These are phyloP conservation scores for Colletotrichum sansevieriae DNA, from an alignment of 2,329 filamentous ascomycete genomes.

Conservation along the genomic window DNA sequence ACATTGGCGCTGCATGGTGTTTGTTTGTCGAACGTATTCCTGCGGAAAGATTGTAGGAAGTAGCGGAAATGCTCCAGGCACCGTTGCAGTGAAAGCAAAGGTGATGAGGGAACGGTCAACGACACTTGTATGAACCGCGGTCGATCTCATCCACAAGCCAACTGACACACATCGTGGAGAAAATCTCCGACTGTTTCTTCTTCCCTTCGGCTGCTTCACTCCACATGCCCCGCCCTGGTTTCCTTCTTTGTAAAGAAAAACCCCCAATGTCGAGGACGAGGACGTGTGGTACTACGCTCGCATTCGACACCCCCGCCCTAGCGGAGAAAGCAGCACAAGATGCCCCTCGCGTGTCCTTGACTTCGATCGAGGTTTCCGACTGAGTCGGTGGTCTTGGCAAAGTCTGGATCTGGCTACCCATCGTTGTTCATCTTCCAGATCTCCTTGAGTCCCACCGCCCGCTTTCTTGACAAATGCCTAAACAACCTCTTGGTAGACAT, in stretches of 20 bases:
- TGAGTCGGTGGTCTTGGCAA: background rate
- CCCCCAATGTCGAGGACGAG: too few species aligned
- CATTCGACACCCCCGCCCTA: too few species aligned
- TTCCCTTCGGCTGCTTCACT: background rate
- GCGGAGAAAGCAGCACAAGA: background rate
- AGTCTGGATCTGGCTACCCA: background rate
- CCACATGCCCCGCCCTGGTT: too few species aligned
- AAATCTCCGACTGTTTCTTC: background rate
- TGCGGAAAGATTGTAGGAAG: background rate
- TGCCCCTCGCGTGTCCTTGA: slow-evolving; percentile 13
- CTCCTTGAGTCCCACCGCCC: too few species aligned
- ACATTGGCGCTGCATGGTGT: background rate
- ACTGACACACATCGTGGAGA: background rate
- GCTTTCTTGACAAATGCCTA: too few species aligned
- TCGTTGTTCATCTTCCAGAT: too few species aligned
- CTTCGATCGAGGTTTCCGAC: background rate
- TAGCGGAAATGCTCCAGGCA: background rate
- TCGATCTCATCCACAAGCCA: slow-evolving; percentile 4
- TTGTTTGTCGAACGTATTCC: background rate
- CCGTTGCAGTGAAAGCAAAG: background rate
- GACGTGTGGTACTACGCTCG: too few species aligned
- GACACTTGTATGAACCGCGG: slow-evolving; percentile 8
- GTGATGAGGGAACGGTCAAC: slow-evolving; percentile 12
- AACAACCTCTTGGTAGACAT: background rate
- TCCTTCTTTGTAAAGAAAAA: too few species aligned